Conservation (phyloP, 2,329 filamentous ascomycete species). For the Xylaria hypoxylon region DNA sequence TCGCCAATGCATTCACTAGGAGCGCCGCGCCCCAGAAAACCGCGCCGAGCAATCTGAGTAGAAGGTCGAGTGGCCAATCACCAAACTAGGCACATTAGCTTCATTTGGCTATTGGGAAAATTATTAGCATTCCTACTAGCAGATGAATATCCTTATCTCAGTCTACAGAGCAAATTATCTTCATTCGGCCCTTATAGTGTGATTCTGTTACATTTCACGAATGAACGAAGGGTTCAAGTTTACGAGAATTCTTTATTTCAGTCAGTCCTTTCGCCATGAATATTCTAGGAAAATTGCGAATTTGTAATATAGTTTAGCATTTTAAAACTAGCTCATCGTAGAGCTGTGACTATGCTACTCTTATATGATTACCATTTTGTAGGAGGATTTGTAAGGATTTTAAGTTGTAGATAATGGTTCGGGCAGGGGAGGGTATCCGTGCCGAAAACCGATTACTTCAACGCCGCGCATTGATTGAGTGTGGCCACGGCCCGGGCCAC, state of each 20-base stretch:
- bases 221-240: neutral
- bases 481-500: slow-evolving; percentile 49
- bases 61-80: neutral
- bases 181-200: neutral
- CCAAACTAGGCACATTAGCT: neutral
- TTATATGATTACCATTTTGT: neutral
- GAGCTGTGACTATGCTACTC: neutral
- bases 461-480: slow-evolving; percentile 32
- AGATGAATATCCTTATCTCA: neutral
- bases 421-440: slow-evolving; percentile 31
- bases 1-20: neutral
- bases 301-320: neutral
- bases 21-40: neutral
- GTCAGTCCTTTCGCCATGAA: neutral
- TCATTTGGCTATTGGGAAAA: neutral
- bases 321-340: neutral
- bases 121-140: neutral
- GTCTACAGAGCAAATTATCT: neutral
- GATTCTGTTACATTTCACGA: neutral
- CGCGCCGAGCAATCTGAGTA: neutral
- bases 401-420: slow-evolving; percentile 10
- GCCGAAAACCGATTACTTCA: slow-evolving; percentile 31
- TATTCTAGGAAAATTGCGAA: neutral
- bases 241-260: neutral
- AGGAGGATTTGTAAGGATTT: neutral